phyloP scores from a whole-genome alignment of 2,329 filamentous ascomycete genomes.

The Neofusicoccum laricinum region DNA sequence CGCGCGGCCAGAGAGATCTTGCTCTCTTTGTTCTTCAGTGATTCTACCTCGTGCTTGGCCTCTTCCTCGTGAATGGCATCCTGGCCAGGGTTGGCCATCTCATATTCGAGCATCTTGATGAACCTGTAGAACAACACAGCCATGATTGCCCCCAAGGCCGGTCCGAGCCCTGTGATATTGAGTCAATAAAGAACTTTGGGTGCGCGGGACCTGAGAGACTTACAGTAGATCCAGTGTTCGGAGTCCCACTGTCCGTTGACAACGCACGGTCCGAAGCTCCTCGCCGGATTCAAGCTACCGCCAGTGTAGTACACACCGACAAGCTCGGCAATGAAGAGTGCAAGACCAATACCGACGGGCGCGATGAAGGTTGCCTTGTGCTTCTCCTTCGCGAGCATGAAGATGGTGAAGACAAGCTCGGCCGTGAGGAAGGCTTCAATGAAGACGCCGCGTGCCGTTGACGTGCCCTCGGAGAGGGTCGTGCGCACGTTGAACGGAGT shows the following conservation, averaged over 20 bases:
- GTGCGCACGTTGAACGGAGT: slow-evolving; percentile 34
- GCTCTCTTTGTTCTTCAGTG: slow-evolving; percentile 13
- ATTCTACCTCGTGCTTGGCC: not conserved
- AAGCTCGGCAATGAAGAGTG: slow-evolving; percentile 63
- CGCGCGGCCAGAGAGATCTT: slow-evolving; percentile 3
- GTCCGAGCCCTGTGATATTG: slow-evolving; percentile 38
- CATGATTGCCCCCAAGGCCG: slow-evolving; percentile 43
- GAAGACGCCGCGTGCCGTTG: slow-evolving; percentile 34
- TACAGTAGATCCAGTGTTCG: slow-evolving; percentile 45
- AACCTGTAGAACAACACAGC: slow-evolving; percentile 49
- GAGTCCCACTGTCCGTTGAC: slow-evolving; percentile 34
- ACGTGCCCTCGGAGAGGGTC: slow-evolving; percentile 31
- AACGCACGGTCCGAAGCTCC: slow-evolving; percentile 41
- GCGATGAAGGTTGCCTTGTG: slow-evolving; percentile 70
- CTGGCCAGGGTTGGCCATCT: slow-evolving; percentile 49
- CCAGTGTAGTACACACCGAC: slow-evolving; percentile 47
- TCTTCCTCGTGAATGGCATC: slow-evolving; percentile 45
- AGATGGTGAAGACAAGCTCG: slow-evolving; percentile 40
- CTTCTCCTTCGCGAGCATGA: slow-evolving; percentile 70
- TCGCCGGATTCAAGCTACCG: slow-evolving; percentile 41
- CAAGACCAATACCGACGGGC: slow-evolving; percentile 68
- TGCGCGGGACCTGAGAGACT: not conserved
- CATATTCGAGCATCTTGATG: slow-evolving; percentile 50
- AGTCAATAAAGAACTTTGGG: not conserved
- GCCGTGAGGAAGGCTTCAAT: slow-evolving; percentile 41